Percentiles rank a stretch among this genome's conserved stretches.
phyloP scores from a whole-genome alignment of 768 basidiomycete species.

The Tephrocybe sp. region DNA sequence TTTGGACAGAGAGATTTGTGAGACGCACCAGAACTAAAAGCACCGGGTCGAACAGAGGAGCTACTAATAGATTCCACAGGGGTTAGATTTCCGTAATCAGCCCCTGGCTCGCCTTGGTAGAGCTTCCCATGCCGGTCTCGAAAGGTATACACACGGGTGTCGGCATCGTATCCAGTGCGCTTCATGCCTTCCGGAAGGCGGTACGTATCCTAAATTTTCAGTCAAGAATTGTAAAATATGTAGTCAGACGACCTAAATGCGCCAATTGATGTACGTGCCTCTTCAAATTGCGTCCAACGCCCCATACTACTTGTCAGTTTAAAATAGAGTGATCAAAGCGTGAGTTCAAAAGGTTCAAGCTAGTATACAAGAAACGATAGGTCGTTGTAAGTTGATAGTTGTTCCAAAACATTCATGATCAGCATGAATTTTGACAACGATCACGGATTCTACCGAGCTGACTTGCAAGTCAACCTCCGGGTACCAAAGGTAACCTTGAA shows the following conservation, averaged over 20 bases:
- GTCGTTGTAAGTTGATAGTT: no score
- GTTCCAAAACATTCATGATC: no score
- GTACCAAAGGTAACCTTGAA: neutral
- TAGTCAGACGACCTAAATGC: neutral
- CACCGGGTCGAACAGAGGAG: constrained; percentile 20
- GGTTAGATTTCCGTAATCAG: constrained; percentile 39
- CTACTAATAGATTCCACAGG: constrained; percentile 26
- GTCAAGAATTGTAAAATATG: neutral
- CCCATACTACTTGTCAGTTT: constrained; percentile 20
- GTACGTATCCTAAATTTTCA: constrained; percentile 27
- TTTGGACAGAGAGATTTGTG: neutral
- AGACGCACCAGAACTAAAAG: constrained; percentile 24
- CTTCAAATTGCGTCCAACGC: constrained; percentile 29
- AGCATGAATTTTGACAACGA: neutral
- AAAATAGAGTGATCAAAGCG: neutral
- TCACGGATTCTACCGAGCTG: neutral
- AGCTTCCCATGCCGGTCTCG: constrained; percentile 39
- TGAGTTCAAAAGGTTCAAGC: neutral
- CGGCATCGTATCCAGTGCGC: constrained; percentile 52
- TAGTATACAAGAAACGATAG: neutral
- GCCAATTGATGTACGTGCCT: constrained; percentile 26
- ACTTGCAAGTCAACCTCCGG: neutral
- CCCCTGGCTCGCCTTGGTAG: constrained; percentile 44
- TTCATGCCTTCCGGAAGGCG: constrained; percentile 46
- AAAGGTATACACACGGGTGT: constrained; percentile 49